A percentile compares a stretch with the other conserved stretches of the same genome.
phyloP scores from a whole-genome alignment of 192 early-diverging fungal genomes.

The Backusella macrospora region DNA sequence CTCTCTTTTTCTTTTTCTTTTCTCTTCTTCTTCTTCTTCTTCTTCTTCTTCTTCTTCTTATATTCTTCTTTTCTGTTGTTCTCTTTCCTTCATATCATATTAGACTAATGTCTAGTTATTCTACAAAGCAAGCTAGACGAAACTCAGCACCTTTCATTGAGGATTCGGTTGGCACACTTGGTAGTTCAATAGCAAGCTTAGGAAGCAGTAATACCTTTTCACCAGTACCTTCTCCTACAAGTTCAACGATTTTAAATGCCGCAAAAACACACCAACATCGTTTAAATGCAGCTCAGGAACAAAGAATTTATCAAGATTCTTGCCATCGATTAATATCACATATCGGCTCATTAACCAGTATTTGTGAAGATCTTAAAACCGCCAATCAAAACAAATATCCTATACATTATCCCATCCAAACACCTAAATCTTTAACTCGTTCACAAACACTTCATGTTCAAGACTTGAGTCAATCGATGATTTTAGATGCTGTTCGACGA shows the following conservation, averaged over 20 bases:
- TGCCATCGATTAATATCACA: conserved; percentile 69
- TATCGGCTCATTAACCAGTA: conserved; percentile 61
- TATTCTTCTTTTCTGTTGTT: neutral
- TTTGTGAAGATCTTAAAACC: conserved; percentile 73
- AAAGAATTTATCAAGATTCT: conserved; percentile 76
- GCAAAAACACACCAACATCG: conserved; percentile 35
- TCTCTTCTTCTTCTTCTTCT: conserved; percentile 6
- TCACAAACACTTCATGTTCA: conserved; percentile 18
- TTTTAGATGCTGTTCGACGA: conserved; percentile 27
- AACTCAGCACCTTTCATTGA: conserved; percentile 27
- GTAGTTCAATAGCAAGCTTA: conserved; percentile 7
- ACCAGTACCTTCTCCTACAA: conserved; percentile 24
- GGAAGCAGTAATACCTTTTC: conserved; percentile 10
- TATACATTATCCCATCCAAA: conserved; percentile 60
- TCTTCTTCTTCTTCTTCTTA: neutral
- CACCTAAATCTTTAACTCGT: conserved; percentile 14
- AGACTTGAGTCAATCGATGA: neutral
- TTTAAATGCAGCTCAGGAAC: conserved; percentile 51
- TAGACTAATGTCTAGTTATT: neutral
- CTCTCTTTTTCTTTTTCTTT: neutral
- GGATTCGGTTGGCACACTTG: conserved; percentile 16
- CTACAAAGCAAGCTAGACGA: conserved; percentile 10
- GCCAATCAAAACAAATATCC: conserved; percentile 67
- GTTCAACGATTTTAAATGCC: conserved; percentile 16
- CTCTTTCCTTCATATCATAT: neutral